Percentiles rank a stretch among this genome's conserved stretches.
Conservation (phyloP, 495 filamentous ascomycete species). For the Parathielavia appendiculata region DNA sequence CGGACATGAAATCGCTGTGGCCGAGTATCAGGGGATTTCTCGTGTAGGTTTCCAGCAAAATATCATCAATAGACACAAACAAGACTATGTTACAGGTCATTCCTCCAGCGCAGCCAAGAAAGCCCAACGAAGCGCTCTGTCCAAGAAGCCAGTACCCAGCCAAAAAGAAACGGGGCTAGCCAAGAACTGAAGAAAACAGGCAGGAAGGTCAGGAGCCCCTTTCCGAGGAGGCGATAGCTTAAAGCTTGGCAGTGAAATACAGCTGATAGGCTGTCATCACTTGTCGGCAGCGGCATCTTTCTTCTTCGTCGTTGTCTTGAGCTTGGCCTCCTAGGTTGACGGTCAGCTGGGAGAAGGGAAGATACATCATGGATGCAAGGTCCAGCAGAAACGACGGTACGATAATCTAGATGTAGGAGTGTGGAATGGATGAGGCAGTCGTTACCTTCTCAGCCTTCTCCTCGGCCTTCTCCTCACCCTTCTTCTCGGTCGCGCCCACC, state of each 20-base stretch:
- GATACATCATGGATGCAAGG: neutral
- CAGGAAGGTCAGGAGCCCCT: neutral
- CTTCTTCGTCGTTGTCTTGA: slow-evolving; percentile 41
- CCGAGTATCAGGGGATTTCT: too few relatives aligned
- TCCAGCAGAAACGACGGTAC: neutral
- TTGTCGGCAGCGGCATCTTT: slow-evolving; percentile 29
- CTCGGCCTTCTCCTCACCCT: slow-evolving; percentile 16
- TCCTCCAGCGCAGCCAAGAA: neutral
- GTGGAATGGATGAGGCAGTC: neutral
- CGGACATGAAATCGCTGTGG: too few relatives aligned
- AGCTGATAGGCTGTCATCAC: neutral
- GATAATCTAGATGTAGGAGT: neutral
- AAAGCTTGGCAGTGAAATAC: neutral
- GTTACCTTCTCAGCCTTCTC: slow-evolving; percentile 24
- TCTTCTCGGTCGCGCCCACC: slow-evolving; percentile 21
- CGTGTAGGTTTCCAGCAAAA: neutral
- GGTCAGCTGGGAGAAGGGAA: neutral
- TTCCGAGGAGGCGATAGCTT: neutral
- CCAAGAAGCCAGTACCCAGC: neutral
- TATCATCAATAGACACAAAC: slow-evolving; percentile 2
- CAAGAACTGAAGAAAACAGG: neutral
- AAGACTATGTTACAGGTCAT: slow-evolving; percentile 3
- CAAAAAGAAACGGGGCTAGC: neutral
- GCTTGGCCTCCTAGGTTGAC: slow-evolving; percentile 28
- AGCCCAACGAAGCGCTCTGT: neutral